Evolutionary conservation across 768 basidiomycete species (phyloP), one percentile per base, ranked within the genome.

Genomic region (Termitomyces sp.): DNA sequence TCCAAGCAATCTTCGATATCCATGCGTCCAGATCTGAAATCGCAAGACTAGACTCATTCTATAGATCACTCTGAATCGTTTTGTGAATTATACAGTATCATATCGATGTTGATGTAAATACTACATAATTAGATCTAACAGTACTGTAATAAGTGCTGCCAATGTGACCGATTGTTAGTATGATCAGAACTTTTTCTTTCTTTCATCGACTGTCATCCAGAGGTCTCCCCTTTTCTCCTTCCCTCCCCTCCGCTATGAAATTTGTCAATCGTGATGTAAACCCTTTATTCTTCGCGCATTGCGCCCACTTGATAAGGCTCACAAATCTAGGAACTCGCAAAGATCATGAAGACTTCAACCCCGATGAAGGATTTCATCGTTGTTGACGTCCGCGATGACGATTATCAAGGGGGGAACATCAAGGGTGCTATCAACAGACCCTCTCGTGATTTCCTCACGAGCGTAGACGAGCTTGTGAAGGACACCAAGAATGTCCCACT

Each of bases 361-460:
- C 71, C 81, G 7, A 70, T 74, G 62, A 81, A 82, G 65, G 89
- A 92, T 65, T 93, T 85, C 65, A 67, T 86, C 29, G 78, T 94
- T 41, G 80, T 94, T 38, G 91, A 94, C 66, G 91, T 94, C 31
- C 85, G 91, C n/a, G 91, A 91, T 66, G 81, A 85, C 53, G 91
- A 94, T 60, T 89, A 77, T 68, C 73, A 65, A 11, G 91, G 91
- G 60, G 91, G 91, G 35, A 87, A 93, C 66, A 90, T 94, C 67
- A 83, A 78, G 60, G 77, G 80, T 57, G 76, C 81, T 39, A 63
- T 80, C 54, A 82, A 89, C 63, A 64, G 76, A 32, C 91, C 91
- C 1, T 88, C 88, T 7, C 56, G 66, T 27, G 75, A 75, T 46
- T 91, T 92, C 68, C 65, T 79, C 33, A 70, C 66, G 48, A 76